phyloP scores from a whole-genome alignment of 768 basidiomycete genomes.

The Suillus occidentalis region DNA sequence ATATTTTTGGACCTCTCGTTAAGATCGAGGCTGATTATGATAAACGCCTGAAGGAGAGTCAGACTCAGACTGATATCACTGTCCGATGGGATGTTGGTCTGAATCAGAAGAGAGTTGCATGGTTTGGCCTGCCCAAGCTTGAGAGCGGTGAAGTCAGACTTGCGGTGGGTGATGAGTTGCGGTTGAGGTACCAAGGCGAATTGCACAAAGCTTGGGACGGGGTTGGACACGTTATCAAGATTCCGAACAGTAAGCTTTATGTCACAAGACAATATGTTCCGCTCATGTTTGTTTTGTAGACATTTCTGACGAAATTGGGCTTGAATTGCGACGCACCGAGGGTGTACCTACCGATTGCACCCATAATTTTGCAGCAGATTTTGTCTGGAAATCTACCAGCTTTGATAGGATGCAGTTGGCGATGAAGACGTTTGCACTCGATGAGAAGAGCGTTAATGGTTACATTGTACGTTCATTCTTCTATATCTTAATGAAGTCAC shows the following conservation, averaged over 20 bases:
- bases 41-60: constrained; percentile 95
- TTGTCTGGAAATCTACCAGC: constrained; percentile 99
- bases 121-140: constrained; percentile 94
- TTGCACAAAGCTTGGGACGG: constrained; percentile 95
- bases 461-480: constrained; percentile 75
- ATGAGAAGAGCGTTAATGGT: constrained; percentile 98
- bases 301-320: constrained; percentile 95
- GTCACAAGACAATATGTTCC: background rate
- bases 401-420: constrained; percentile 99
- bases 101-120: constrained; percentile 98
- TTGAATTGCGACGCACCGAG: constrained; percentile 88
- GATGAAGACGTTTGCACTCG: constrained; percentile 99
- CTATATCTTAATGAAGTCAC: background rate
- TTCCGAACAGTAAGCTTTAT: constrained; percentile 84
- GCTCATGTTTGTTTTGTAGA: constrained; percentile 49
- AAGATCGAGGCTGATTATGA: constrained; percentile 99
- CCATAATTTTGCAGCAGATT: constrained; percentile 96
- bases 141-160: constrained; percentile 97
- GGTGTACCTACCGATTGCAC: constrained; percentile 93
- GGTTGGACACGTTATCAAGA: constrained; percentile 97
- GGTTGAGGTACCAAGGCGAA: constrained; percentile 87
- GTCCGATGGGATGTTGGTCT: constrained; percentile 97
- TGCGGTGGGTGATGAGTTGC: constrained; percentile 94
- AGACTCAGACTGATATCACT: constrained; percentile 95
- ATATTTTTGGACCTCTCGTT: constrained; percentile 97